Conservation (phyloP, 352 stramenopile genomes). For the Pythium pectinolyticum region DNA sequence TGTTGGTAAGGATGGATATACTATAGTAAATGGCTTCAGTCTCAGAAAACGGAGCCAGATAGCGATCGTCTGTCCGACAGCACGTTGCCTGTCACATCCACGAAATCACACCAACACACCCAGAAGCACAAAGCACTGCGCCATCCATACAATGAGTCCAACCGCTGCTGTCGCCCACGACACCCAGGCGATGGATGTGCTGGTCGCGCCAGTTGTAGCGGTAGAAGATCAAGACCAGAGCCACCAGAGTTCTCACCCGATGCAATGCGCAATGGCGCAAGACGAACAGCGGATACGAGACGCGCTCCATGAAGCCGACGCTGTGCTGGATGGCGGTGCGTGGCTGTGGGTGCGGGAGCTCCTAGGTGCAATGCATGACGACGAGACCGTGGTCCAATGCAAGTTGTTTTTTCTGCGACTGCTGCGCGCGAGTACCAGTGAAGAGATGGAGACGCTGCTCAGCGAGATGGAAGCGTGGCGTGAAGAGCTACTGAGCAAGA, state of each 20-base stretch:
- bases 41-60: background rate
- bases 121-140: background rate
- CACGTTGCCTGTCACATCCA: background rate
- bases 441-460: conserved; percentile 1
- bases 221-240: background rate
- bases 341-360: conserved; percentile 24
- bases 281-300: conserved; percentile 18
- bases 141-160: conserved; percentile 14
- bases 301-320: conserved; percentile 16
- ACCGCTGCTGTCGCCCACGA: conserved; percentile 3
- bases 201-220: background rate
- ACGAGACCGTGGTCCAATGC: conserved; percentile 1
- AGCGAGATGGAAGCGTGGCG: conserved; percentile 24
- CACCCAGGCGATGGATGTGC: background rate
- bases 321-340: conserved; percentile 8
- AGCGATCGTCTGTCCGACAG: conserved; percentile 9
- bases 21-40: conserved; percentile 26
- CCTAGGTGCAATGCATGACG: conserved; percentile 11
- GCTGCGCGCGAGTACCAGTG: conserved; percentile 3
- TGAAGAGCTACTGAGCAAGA: background rate
- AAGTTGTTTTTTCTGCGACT: conserved; percentile 25
- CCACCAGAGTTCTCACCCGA: background rate
- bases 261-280: conserved; percentile 11
- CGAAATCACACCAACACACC: background rate
- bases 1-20: conserved; percentile 13